phyloP scores from a whole-genome alignment of 192 early-diverging fungal genomes.

The Jimgerdemannia flammicorona region DNA sequence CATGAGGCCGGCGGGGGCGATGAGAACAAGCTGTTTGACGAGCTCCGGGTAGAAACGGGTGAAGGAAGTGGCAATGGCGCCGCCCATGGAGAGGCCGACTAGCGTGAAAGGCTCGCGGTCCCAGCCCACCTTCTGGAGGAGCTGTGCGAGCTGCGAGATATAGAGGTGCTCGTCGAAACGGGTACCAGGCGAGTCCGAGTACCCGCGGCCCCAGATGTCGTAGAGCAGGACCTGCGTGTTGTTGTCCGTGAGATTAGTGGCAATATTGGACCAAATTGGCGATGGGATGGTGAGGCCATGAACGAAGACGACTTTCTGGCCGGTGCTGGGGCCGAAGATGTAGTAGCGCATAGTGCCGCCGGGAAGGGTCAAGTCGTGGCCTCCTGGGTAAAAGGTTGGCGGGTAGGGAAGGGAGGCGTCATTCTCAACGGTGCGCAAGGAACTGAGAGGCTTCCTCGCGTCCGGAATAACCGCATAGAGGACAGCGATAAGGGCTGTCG shows the following conservation, averaged over 20 bases:
- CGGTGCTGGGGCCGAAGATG: conserved; percentile 33
- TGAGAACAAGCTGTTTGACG: conserved; percentile 34
- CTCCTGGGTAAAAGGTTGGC: conserved; percentile 26
- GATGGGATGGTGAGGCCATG: conserved; percentile 31
- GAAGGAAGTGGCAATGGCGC: conserved; percentile 42
- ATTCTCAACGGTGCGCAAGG: conserved; percentile 27
- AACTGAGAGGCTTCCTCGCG: conserved; percentile 7
- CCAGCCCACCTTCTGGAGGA: conserved; percentile 47
- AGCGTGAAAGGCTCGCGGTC: conserved; percentile 20
- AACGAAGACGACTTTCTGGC: conserved; percentile 35
- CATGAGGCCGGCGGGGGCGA: conserved; percentile 48
- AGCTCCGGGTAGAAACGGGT: conserved; percentile 33
- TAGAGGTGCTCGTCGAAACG: conserved; percentile 34
- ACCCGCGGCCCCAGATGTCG: conserved; percentile 49
- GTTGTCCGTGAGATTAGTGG: conserved; percentile 25
- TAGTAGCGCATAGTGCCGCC: conserved; percentile 41
- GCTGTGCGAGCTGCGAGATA: conserved; percentile 31
- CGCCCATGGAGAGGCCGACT: conserved; percentile 42
- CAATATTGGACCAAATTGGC: conserved; percentile 11
- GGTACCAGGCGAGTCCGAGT: conserved; percentile 33
- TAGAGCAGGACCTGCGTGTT: conserved; percentile 39
- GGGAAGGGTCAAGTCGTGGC: conserved; percentile 23
- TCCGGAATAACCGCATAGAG: neutral
- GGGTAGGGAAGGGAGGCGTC: conserved; percentile 25
- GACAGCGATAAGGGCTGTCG: neutral